A percentile compares a stretch with the other conserved stretches of the same genome.
phyloP scores from a whole-genome alignment of 129 eudicot species.

The Centella asiatica region DNA sequence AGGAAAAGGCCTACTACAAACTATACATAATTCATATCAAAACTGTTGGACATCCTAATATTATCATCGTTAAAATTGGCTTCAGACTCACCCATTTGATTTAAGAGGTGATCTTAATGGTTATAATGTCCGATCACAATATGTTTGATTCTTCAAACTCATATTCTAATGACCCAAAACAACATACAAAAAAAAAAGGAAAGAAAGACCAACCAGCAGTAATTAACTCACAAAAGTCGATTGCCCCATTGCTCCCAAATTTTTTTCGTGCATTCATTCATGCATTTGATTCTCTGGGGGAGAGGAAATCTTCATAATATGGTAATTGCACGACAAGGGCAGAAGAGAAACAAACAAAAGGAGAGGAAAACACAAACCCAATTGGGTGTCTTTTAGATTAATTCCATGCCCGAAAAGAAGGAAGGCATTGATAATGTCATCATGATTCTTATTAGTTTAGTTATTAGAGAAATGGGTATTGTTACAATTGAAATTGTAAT shows the following conservation, averaged over 20 bases:
- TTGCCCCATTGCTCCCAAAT: neutral
- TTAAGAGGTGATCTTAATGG: no score
- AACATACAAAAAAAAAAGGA: neutral
- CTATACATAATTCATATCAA: no score
- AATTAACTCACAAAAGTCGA: neutral
- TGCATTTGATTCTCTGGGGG: neutral
- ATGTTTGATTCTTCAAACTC: no score
- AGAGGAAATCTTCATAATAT: neutral
- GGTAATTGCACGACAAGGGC: neutral
- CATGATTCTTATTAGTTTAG: neutral
- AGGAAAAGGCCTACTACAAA: no score
- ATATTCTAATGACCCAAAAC: no score
- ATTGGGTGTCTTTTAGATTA: neutral
- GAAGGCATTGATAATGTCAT: neutral
- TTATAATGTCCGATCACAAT: no score
- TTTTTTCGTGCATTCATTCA: neutral
- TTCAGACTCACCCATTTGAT: no score
- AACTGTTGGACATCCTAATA: no score
- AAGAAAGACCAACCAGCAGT: slow-evolving; percentile 1
- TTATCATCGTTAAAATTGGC: no score
- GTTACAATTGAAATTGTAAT: neutral
- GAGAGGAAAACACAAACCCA: neutral
- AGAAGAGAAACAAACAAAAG: neutral
- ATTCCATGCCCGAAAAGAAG: slow-evolving; percentile 1
- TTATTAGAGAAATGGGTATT: slow-evolving; percentile 7